These are phyloP conservation scores for Nothomitra cinnamomea DNA, from an alignment of 2,329 filamentous ascomycete species.

Conservation along the genomic window DNA sequence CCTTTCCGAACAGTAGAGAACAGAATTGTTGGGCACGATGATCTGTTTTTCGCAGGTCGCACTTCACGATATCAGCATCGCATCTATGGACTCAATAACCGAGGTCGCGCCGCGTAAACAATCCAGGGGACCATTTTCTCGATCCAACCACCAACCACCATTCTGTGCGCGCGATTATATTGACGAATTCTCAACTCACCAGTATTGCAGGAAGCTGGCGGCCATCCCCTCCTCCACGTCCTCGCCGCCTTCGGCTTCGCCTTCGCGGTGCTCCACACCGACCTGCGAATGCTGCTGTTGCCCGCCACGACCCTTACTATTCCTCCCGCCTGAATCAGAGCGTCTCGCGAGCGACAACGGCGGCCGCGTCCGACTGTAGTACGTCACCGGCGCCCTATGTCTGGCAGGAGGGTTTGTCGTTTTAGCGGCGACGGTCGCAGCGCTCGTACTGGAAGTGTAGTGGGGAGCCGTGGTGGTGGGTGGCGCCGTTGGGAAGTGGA, in stretches of 20 bases:
- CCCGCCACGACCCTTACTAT: constrained; percentile 2
- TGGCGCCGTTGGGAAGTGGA: neutral
- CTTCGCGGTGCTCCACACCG: neutral
- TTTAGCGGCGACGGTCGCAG: neutral
- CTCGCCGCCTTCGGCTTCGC: constrained; percentile 7
- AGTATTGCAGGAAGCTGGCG: constrained; percentile 34
- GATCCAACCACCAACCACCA: too few species aligned
- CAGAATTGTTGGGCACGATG: constrained; percentile 38
- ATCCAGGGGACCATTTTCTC: too few species aligned
- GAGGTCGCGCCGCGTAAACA: constrained; percentile 3
- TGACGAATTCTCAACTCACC: constrained; percentile 22
- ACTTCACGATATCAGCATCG: constrained; percentile 20
- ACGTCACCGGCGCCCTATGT: neutral
- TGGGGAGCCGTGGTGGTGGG: constrained; percentile 1
- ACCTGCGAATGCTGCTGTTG: neutral
- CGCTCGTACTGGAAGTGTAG: neutral
- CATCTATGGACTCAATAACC: constrained; percentile 8
- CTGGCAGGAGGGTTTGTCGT: neutral
- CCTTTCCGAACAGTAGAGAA: constrained; percentile 49
- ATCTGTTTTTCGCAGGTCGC: constrained; percentile 51
- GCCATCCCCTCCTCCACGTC: constrained; percentile 33
- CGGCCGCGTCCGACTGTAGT: neutral
- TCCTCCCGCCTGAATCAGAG: neutral
- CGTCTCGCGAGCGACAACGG: neutral
- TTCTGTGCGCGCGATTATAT: constrained; percentile 9